Evolutionary conservation across 345 rosid species (phyloP).

Genomic region (Rhizophora apiculata): DNA sequence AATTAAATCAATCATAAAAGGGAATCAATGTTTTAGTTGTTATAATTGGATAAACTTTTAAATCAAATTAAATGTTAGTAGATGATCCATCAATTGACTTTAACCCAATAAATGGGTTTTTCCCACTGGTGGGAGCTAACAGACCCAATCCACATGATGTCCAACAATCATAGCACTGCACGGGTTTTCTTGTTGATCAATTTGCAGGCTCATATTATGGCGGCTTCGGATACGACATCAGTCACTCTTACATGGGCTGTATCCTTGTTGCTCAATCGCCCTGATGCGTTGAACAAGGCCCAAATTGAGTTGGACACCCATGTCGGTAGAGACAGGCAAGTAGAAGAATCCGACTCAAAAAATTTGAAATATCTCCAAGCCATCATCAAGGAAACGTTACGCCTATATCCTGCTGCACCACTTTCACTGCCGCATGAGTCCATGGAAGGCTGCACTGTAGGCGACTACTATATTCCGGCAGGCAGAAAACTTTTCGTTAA

Average conservation of each 20-base stretch:
- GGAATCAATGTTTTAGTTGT: too few relatives aligned
- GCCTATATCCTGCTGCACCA: background rate
- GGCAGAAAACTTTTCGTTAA: background rate
- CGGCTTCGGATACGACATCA: slow-evolving; percentile 3
- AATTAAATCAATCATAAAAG: too few relatives aligned
- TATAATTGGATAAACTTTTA: too few relatives aligned
- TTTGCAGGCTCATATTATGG: slow-evolving; percentile 1
- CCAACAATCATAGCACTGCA: too few relatives aligned
- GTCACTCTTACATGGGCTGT: slow-evolving; percentile 8
- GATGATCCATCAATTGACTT: too few relatives aligned
- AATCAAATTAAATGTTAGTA: too few relatives aligned
- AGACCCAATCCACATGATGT: too few relatives aligned
- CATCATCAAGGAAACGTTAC: slow-evolving; percentile 10
- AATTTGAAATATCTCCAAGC: slow-evolving; percentile 10
- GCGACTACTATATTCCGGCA: slow-evolving; percentile 5
- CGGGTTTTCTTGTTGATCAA: too few relatives aligned
- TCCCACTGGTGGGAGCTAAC: too few relatives aligned
- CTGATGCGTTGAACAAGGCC: background rate
- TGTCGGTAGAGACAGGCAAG: slow-evolving; percentile 5
- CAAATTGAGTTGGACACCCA: background rate
- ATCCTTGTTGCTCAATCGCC: slow-evolving; percentile 1
- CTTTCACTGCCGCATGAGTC: background rate
- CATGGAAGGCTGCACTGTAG: slow-evolving; percentile 7
- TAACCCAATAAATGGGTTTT: too few relatives aligned
- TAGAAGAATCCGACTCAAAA: slow-evolving; percentile 6